Evolutionary conservation across 441 rosid species (phyloP).

Genomic region (Omphalea diandra): DNA sequence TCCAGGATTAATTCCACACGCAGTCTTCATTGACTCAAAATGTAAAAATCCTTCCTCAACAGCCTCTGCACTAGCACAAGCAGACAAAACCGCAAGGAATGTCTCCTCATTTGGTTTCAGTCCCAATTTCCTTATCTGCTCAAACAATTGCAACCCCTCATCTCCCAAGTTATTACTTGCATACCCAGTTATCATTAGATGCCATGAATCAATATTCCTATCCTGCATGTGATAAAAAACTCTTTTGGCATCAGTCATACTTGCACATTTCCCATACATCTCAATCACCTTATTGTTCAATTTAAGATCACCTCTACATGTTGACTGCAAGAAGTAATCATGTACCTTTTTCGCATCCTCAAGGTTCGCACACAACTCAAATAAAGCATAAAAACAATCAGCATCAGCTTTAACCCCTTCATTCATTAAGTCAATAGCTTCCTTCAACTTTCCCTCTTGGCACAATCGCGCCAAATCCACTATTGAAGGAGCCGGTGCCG

Average conservation of each 20-base stretch:
- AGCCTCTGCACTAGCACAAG: conserved; percentile 74
- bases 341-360: conserved; percentile 90
- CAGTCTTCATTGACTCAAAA: conserved; percentile 70
- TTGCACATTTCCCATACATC: conserved; percentile 69
- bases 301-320: conserved; percentile 55
- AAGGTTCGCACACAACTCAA: conserved; percentile 52
- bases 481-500: conserved; percentile 42
- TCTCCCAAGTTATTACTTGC: conserved; percentile 77
- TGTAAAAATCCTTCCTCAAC: conserved; percentile 82
- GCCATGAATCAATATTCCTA: conserved; percentile 81
- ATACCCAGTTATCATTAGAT: conserved; percentile 73
- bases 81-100: conserved; percentile 62
- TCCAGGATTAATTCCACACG: conserved; percentile 50
- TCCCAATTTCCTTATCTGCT: conserved; percentile 61
- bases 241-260: conserved; percentile 78
- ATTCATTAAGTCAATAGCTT: conserved; percentile 70
- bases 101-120: conserved; percentile 70
- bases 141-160: conserved; percentile 76
- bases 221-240: conserved; percentile 83
- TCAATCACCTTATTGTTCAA: conserved; percentile 62
- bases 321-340: conserved; percentile 74
- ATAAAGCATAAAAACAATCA: conserved; percentile 50
- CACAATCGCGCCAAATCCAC: conserved; percentile 55
- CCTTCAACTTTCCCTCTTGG: conserved; percentile 60
- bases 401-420: conserved; percentile 70